Evolutionary conservation across 768 basidiomycete species (phyloP).

Genomic region (Psilocybe cubensis): DNA sequence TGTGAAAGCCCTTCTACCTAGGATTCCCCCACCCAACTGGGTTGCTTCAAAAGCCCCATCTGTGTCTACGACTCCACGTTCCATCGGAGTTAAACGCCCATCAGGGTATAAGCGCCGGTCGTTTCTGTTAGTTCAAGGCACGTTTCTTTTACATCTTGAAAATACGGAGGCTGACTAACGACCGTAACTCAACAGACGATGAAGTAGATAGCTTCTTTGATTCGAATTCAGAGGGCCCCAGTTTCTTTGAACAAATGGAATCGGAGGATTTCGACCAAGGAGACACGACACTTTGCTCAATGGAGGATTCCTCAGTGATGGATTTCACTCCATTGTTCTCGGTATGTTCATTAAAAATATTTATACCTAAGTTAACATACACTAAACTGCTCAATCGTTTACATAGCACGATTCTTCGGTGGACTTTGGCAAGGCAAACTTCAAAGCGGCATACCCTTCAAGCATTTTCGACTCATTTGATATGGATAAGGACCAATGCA

Average conservation of each 20-base stretch:
- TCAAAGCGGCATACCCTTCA: conserved; percentile 13
- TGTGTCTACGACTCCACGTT: not conserved
- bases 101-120: not conserved
- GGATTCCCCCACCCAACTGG: conserved; percentile 15
- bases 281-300: conserved; percentile 1
- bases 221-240: not conserved
- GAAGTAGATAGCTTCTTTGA: too few species aligned
- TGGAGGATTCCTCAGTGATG: not conserved
- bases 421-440: conserved; percentile 12
- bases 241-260: not conserved
- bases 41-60: not conserved
- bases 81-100: not conserved
- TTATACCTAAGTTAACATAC: not conserved
- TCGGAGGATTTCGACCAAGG: not conserved
- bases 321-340: conserved; percentile 4
- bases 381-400: not conserved
- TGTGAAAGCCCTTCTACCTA: conserved; percentile 13
- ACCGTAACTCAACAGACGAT: too few species aligned
- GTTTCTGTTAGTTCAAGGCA: not conserved
- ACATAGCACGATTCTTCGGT: conserved; percentile 14
- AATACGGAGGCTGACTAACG: not conserved
- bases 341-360: not conserved
- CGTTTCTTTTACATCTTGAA: not conserved
- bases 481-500: not conserved
- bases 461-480: not conserved